Evolutionary conservation across 1,139 yeast species (phyloP).

Genomic region (Hemisphaericaspora xylofermentans): DNA sequence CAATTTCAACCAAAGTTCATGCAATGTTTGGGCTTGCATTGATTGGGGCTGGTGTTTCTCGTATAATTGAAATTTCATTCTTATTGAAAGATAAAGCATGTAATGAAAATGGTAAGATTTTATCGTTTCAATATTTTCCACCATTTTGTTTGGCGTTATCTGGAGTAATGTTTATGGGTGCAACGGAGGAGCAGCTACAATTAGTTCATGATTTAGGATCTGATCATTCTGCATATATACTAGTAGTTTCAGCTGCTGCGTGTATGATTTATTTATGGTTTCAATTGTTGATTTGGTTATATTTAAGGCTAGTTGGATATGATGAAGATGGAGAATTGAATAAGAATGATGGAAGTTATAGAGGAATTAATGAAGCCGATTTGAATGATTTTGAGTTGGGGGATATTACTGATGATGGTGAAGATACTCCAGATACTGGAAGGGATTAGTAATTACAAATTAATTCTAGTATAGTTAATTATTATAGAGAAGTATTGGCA

Average conservation of each 20-base stretch:
- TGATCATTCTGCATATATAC: constrained; percentile 79
- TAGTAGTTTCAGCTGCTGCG: constrained; percentile 73
- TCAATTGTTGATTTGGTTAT: constrained; percentile 54
- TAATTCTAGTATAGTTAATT: neutral
- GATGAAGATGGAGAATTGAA: constrained; percentile 39
- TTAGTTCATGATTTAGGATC: constrained; percentile 73
- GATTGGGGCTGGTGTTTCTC: constrained; percentile 70
- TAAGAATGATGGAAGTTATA: constrained; percentile 11
- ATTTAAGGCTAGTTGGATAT: constrained; percentile 52
- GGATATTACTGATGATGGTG: constrained; percentile 29
- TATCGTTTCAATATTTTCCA: constrained; percentile 79
- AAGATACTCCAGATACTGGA: constrained; percentile 9
- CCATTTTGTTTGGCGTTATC: constrained; percentile 76
- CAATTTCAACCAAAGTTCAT: constrained; percentile 82
- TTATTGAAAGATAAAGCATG: constrained; percentile 57
- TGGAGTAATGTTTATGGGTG: constrained; percentile 86
- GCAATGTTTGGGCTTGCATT: constrained; percentile 79
- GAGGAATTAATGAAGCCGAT: constrained; percentile 15
- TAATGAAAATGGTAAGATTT: constrained; percentile 46
- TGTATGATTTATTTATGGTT: constrained; percentile 71
- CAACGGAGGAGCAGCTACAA: constrained; percentile 82
- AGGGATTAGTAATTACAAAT: neutral
- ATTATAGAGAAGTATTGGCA: neutral
- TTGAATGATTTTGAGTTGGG: constrained; percentile 37
- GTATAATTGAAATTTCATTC: constrained; percentile 78